Evolutionary conservation across 345 rosid species (phyloP), one percentile per base, ranked within the genome.

Genomic region (Limnanthes douglasii): DNA sequence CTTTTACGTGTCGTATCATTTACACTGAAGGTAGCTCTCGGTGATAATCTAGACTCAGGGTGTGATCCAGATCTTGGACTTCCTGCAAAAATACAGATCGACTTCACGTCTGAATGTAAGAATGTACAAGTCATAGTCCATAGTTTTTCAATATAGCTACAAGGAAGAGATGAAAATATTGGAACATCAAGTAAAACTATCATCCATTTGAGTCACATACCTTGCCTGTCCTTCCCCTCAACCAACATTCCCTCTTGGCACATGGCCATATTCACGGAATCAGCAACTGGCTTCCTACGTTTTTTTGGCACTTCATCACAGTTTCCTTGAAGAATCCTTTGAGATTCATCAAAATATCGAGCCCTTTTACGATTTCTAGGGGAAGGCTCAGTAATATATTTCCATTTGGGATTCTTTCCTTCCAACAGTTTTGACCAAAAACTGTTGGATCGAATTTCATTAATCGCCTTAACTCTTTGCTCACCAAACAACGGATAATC

Each of bases 361-460:
- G 47, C 64, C 61, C 82, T 72, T 63, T 90, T 90, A 20, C 88
- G 69, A 34, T 43, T 70, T 56, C 92, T 69, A 21, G 63, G 92
- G 18, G 72, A 51, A 43, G 64, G 62, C 57, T 31, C 54, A 39
- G 75, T 61, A 28, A 28, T 15, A 58, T 70, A 77, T 54, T 56
- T 90, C 95, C 98, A 90, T 37, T 23, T 24, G 17, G 92, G 96
- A 36, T 35, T 33, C 63, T 58, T 77, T 25, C 69, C 79, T n/a
- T 53, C 61, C 21, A 80, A 52, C 46, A 80, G 62, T 38, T 64
- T 75, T 54, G 64, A 49, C 98, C 98, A 84, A 53, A 80, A 80
- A 15, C 63, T 21, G 34, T 70, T 69, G 3, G 94, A 75, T 18
- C 40, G 50, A 28, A 60, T 70, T 60, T 67, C 79, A 58, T 66